phyloP scores from a whole-genome alignment of 148 eudicot species.

The Fagopyrum homotropicum region DNA sequence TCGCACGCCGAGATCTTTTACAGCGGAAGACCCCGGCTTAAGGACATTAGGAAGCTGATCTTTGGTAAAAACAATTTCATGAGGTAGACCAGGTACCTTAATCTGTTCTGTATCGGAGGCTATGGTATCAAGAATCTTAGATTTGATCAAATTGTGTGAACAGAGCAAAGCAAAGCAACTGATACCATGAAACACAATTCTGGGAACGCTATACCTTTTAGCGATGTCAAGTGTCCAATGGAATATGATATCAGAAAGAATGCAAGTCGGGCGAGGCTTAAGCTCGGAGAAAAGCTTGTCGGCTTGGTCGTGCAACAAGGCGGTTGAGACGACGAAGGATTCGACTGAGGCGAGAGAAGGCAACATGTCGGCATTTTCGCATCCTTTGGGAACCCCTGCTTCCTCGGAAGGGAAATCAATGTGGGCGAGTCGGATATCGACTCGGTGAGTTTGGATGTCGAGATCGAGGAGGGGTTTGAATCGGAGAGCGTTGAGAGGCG shows the following conservation, averaged over 20 bases:
- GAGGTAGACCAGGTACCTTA: constrained; percentile 40
- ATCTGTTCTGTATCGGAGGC: constrained; percentile 29
- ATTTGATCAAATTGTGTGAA: constrained; percentile 22
- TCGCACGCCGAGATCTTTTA: constrained; percentile 22
- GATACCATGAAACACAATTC: constrained; percentile 45
- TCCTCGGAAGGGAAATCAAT: constrained; percentile 27
- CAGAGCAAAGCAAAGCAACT: constrained; percentile 41
- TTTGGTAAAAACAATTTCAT: constrained; percentile 24
- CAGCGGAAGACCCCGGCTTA: constrained; percentile 11
- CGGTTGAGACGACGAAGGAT: constrained; percentile 19
- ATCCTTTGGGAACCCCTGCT: constrained; percentile 26
- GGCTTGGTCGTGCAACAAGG: constrained; percentile 22
- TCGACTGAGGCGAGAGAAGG: constrained; percentile 11
- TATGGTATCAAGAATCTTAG: constrained; percentile 13
- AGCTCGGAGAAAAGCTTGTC: constrained; percentile 20
- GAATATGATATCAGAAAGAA: constrained; percentile 46
- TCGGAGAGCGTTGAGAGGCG: constrained; percentile 43
- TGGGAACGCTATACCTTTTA: constrained; percentile 28
- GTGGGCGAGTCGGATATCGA: constrained; percentile 19
- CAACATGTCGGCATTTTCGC: constrained; percentile 24
- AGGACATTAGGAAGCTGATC: constrained; percentile 34
- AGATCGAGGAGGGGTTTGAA: constrained; percentile 27
- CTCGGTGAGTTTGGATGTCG: constrained; percentile 22
- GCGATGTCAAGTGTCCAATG: constrained; percentile 45
- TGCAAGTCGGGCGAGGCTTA: constrained; percentile 37